phyloP scores from a whole-genome alignment of 805 yeast genomes.

The Candida multigemmis region DNA sequence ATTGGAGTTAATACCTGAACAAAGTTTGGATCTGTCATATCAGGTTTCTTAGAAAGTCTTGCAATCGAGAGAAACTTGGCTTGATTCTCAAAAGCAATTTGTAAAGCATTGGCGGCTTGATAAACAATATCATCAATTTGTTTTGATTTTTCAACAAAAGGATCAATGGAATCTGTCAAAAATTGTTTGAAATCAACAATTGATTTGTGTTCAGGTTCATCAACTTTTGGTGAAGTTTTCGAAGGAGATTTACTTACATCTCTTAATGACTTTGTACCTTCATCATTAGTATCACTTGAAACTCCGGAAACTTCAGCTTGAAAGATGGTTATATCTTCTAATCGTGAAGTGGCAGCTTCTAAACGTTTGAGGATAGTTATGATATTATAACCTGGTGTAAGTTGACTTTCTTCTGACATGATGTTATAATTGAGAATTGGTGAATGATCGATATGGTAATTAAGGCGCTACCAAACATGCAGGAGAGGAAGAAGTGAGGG shows the following conservation, averaged over 20 bases:
- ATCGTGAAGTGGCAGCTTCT: constrained; percentile 88
- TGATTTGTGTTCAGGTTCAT: constrained; percentile 23
- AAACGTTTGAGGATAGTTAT: constrained; percentile 65
- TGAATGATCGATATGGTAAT: background rate
- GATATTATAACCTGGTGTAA: constrained; percentile 75
- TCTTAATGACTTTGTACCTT: constrained; percentile 2
- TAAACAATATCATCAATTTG: constrained; percentile 50
- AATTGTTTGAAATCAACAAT: constrained; percentile 47
- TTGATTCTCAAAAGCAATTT: constrained; percentile 51
- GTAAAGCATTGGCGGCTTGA: constrained; percentile 41
- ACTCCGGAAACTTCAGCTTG: constrained; percentile 46
- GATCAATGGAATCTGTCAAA: constrained; percentile 42
- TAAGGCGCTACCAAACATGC: background rate
- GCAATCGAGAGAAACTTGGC: constrained; percentile 52
- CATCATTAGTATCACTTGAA: constrained; percentile 5
- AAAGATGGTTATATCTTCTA: constrained; percentile 78
- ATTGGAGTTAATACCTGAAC: constrained; percentile 59
- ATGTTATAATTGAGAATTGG: background rate
- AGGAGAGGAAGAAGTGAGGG: background rate
- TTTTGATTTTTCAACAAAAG: constrained; percentile 47
- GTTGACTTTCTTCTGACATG: constrained; percentile 34
- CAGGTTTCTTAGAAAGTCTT: constrained; percentile 57
- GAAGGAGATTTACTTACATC: constrained; percentile 1
- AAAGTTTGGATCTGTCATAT: constrained; percentile 42
- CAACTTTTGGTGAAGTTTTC: constrained; percentile 1